A percentile compares a stretch with the other conserved stretches of the same genome.
Conservation (phyloP, 441 rosid genomes). For the Breynia disticha region DNA sequence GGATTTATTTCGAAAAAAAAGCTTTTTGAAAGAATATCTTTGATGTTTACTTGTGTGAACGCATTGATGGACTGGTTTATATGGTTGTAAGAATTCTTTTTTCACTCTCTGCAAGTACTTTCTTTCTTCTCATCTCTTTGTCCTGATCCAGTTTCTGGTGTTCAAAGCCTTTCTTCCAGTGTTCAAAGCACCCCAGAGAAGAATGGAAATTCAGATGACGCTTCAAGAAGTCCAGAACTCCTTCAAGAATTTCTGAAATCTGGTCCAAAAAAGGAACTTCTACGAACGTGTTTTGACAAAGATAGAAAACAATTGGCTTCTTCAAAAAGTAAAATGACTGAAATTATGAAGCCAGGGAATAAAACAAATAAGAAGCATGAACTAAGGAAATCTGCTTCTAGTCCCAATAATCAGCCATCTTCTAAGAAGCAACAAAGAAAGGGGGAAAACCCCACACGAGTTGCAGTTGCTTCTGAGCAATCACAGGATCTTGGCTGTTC, state of each 20-base stretch:
- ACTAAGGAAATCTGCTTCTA: constrained; percentile 31
- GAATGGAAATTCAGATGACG: constrained; percentile 46
- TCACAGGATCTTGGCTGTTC: constrained; percentile 44
- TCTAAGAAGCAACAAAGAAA: constrained; percentile 62
- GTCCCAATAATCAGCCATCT: constrained; percentile 31
- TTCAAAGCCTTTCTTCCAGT: constrained; percentile 57
- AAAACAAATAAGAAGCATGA: constrained; percentile 66
- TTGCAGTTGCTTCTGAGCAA: constrained; percentile 33
- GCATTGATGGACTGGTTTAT: too few species aligned
- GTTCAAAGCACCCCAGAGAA: constrained; percentile 62
- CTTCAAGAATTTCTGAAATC: constrained; percentile 55
- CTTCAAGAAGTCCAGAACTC: constrained; percentile 55
- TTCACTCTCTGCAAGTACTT: constrained; percentile 1
- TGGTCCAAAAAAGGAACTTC: constrained; percentile 43
- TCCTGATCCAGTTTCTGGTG: constrained; percentile 36
- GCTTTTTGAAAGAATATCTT: not conserved
- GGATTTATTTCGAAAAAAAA: not conserved
- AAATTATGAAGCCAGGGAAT: constrained; percentile 31
- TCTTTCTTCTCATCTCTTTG: constrained; percentile 7
- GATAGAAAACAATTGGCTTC: constrained; percentile 44
- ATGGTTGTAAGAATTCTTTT: not conserved
- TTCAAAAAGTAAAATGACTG: constrained; percentile 55
- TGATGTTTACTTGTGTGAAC: too few species aligned
- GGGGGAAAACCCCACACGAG: constrained; percentile 55
- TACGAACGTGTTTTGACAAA: constrained; percentile 34